phyloP scores from a whole-genome alignment of 345 rosid genomes.

The Populus alba region DNA sequence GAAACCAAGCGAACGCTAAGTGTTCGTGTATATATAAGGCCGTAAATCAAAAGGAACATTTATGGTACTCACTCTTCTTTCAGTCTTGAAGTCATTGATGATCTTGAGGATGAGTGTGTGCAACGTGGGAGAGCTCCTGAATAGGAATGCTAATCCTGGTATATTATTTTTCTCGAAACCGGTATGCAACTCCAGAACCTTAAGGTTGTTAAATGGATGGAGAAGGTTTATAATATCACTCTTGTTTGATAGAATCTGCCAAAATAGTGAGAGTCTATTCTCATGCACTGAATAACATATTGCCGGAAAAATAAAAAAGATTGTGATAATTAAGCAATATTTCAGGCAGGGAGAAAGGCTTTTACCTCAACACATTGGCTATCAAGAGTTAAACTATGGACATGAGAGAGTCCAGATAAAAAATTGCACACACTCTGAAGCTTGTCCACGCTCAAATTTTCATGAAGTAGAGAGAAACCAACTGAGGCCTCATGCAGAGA shows the following conservation, averaged over 20 bases:
- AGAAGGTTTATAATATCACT: conserved; percentile 33
- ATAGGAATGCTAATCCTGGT: conserved; percentile 53
- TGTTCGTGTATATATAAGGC: too few species aligned
- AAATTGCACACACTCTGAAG: conserved; percentile 43
- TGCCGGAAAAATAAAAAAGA: too few species aligned
- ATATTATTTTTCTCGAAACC: conserved; percentile 47
- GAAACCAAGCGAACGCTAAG: neutral
- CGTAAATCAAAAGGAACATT: neutral
- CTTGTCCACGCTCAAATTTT: conserved; percentile 33
- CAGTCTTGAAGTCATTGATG: conserved; percentile 46
- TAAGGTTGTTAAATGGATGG: conserved; percentile 50
- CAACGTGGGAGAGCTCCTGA: conserved; percentile 56
- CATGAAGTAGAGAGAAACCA: conserved; percentile 35
- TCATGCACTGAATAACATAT: too few species aligned
- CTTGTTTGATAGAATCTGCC: conserved; percentile 57
- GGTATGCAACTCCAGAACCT: conserved; percentile 53
- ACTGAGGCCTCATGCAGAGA: conserved; percentile 48
- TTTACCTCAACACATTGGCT: conserved; percentile 66
- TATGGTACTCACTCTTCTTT: conserved; percentile 48
- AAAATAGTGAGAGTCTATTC: neutral
- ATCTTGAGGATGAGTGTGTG: conserved; percentile 58
- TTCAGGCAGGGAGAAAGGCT: too few species aligned
- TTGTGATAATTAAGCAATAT: too few species aligned
- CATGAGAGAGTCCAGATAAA: conserved; percentile 48
- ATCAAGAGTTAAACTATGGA: conserved; percentile 46